Evolutionary conservation across 192 early-diverging fungal genomes (phyloP).

Genomic region (Podochytrium sp.): DNA sequence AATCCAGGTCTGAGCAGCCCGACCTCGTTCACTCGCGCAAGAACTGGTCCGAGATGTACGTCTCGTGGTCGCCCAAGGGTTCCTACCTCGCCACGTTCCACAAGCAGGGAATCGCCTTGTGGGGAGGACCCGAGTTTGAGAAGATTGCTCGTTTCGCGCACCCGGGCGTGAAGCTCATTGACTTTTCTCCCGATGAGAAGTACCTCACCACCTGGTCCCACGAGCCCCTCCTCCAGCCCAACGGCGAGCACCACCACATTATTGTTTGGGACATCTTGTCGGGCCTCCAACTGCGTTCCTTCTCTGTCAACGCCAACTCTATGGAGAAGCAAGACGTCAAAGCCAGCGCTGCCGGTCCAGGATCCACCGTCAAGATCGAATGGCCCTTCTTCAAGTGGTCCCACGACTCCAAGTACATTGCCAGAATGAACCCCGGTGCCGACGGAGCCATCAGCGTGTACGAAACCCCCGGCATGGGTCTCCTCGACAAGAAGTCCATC

Average conservation of each 20-base stretch:
- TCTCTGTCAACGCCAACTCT: slow-evolving; percentile 61
- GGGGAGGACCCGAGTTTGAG: slow-evolving; percentile 92
- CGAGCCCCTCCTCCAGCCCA: slow-evolving; percentile 76
- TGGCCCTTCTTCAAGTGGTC: slow-evolving; percentile 99
- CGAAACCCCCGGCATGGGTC: slow-evolving; percentile 90
- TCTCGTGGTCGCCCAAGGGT: slow-evolving; percentile 94
- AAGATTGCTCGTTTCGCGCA: slow-evolving; percentile 92
- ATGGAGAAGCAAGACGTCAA: slow-evolving; percentile 43
- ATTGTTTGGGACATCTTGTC: slow-evolving; percentile 89
- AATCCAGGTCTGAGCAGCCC: slow-evolving; percentile 75
- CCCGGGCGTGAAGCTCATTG: slow-evolving; percentile 84
- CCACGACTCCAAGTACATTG: slow-evolving; percentile 91
- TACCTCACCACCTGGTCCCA: slow-evolving; percentile 90
- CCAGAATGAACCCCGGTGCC: slow-evolving; percentile 74
- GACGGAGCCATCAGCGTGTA: slow-evolving; percentile 79
- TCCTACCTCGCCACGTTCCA: slow-evolving; percentile 95
- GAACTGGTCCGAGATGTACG: slow-evolving; percentile 95
- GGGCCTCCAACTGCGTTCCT: slow-evolving; percentile 86
- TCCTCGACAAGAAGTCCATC: slow-evolving; percentile 92
- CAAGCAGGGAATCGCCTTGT: slow-evolving; percentile 89
- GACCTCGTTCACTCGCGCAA: slow-evolving; percentile 74
- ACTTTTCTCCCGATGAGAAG: slow-evolving; percentile 94
- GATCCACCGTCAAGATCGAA: slow-evolving; percentile 54
- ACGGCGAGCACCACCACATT: slow-evolving; percentile 59
- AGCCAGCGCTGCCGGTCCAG: slow-evolving; percentile 21